Conservation (phyloP, 768 basidiomycete species). For the Auriscalpium microsporum region DNA sequence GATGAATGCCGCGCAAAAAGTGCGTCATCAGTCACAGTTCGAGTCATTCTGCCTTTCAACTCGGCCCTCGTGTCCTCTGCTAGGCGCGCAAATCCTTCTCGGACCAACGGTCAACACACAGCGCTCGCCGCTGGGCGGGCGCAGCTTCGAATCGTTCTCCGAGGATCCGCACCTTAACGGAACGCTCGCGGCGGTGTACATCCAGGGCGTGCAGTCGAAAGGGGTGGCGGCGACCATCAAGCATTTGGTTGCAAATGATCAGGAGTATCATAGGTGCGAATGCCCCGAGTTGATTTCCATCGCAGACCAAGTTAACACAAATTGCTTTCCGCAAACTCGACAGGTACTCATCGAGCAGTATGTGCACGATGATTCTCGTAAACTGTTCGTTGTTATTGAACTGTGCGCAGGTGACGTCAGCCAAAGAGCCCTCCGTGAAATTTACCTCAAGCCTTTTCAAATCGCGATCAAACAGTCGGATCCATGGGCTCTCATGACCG, state of each 20-base stretch:
- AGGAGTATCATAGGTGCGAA: constrained; percentile 43
- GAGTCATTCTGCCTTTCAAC: background rate
- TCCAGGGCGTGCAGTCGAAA: constrained; percentile 51
- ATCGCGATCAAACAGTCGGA: constrained; percentile 47
- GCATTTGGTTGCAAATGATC: constrained; percentile 56
- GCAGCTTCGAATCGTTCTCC: constrained; percentile 55
- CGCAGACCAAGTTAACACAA: background rate
- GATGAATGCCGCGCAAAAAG: constrained; percentile 47
- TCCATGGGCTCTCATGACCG: constrained; percentile 54
- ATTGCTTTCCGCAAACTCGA: background rate
- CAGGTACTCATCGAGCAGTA: constrained; percentile 40
- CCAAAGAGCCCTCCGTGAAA: constrained; percentile 55
- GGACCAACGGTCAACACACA: constrained; percentile 61
- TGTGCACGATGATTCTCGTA: background rate
- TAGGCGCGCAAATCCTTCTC: constrained; percentile 41
- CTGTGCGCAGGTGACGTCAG: constrained; percentile 34
- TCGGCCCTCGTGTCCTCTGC: background rate
- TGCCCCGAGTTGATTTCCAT: constrained; percentile 9
- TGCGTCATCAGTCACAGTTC: constrained; percentile 9
- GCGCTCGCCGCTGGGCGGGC: constrained; percentile 47
- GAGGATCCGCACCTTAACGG: constrained; percentile 54
- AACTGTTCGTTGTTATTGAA: background rate
- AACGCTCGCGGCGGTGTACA: constrained; percentile 49
- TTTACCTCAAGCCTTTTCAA: constrained; percentile 57
- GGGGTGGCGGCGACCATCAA: constrained; percentile 57